A percentile compares a stretch with the other conserved stretches of the same genome.
Conservation (phyloP, 1,139 yeast genomes). For the Lodderomyces orthopsilosis region DNA sequence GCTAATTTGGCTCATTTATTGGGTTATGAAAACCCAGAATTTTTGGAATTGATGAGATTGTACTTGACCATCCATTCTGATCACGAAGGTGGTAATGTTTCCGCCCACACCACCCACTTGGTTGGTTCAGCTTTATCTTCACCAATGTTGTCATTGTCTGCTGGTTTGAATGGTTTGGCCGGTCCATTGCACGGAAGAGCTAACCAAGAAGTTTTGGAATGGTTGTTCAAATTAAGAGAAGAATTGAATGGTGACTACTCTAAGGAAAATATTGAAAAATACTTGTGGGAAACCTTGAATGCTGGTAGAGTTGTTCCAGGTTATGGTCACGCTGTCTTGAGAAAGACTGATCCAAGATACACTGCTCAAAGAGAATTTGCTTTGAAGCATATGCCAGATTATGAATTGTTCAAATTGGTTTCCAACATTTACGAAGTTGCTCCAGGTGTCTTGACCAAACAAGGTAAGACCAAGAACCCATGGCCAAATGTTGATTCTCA, state of each 20-base stretch:
- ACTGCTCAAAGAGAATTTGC: constrained; percentile 97
- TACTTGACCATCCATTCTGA: constrained; percentile 95
- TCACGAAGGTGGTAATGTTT: constrained; percentile 98
- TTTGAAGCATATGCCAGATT: constrained; percentile 94
- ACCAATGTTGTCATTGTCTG: constrained; percentile 88
- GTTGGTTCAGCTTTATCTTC: constrained; percentile 95
- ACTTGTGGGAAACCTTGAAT: constrained; percentile 88
- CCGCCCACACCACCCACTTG: constrained; percentile 96
- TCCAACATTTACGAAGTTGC: constrained; percentile 92
- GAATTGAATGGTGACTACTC: constrained; percentile 73
- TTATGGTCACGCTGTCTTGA: constrained; percentile 94
- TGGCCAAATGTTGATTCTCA: constrained; percentile 99
- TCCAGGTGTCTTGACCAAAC: constrained; percentile 90
- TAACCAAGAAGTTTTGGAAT: constrained; percentile 95
- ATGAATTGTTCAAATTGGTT: constrained; percentile 87
- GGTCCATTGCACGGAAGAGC: constrained; percentile 99
- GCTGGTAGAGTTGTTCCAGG: constrained; percentile 97
- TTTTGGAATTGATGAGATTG: constrained; percentile 86
- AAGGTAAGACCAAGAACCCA: constrained; percentile 98
- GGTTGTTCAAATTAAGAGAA: constrained; percentile 79
- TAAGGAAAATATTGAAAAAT: constrained; percentile 74
- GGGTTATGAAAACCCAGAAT: constrained; percentile 77
- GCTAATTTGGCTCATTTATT: constrained; percentile 82
- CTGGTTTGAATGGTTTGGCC: constrained; percentile 95
- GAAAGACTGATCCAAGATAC: constrained; percentile 97